Evolutionary conservation across 441 rosid genomes (phyloP), one percentile per base, ranked within the genome.

Genomic region (Brassica balearica): DNA sequence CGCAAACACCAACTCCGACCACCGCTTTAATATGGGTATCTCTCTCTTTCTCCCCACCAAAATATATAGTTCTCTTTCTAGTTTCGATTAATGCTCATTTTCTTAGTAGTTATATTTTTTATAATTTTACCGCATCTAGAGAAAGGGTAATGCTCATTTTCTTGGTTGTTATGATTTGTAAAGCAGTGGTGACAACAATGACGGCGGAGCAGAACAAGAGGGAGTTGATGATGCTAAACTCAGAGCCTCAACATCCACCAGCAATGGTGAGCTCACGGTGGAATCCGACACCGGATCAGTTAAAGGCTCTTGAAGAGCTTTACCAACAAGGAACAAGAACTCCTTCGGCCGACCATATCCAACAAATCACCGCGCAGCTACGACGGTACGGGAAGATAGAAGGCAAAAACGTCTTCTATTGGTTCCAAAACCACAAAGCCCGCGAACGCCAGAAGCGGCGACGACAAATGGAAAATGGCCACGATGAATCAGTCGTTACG

Each of bases 381-480:
- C 86, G 95, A 8, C 82, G 92, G 5, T 95, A 88, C 60, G 99
- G 99, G 2, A 95, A 93, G 87, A 95, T 95, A 3, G 99, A 95
- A 89, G 99, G 98, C 34, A 95, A 95, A 80, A 95, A 95, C 63
- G 98, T 95, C 12, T 95, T 95, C 79, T 95, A 95, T 83, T 95
- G 99, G 99, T 95, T 95, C 69, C 99, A 95, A 78, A 95, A 95
- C 80, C 99, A 95, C 80, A 95, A 95, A 88, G 98, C 99, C 1
- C 86, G 99, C 27, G 99, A 95, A 51, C 86, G 98, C 8, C 98
- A 92, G 71, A 95, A 95, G 78, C 89, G 97, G 0, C 89, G 99
- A 55, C 93, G 98, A 34, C 94, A 93, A 74, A 83, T 92, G 92
- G 98, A 95, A 77, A 85, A 80, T 72, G 73, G 68, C 7, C 60